Conservation (phyloP, 306 rosid species). For the Benincasa hispida region DNA sequence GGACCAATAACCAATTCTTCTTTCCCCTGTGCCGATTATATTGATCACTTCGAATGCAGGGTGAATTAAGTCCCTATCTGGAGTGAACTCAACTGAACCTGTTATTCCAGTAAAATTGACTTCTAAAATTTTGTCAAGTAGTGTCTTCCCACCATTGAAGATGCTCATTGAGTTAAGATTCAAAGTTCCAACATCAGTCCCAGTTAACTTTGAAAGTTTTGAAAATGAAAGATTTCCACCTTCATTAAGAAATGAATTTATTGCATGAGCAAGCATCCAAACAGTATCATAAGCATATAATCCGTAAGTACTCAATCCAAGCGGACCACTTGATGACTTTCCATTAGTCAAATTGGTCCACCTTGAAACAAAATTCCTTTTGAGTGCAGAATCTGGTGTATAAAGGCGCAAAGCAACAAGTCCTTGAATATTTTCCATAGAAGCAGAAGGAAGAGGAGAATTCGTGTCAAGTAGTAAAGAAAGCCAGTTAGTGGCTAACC, state of each 20-base stretch:
- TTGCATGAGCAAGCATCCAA: conserved; percentile 68
- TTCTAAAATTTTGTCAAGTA: conserved; percentile 35
- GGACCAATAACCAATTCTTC: conserved; percentile 87
- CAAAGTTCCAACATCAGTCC: conserved; percentile 19
- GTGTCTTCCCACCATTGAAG: conserved; percentile 47
- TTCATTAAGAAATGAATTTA: conserved; percentile 57
- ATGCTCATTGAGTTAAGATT: conserved; percentile 60
- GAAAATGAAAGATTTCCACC: conserved; percentile 64
- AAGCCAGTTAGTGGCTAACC: conserved; percentile 79
- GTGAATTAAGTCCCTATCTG: conserved; percentile 37
- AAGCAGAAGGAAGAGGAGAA: conserved; percentile 27
- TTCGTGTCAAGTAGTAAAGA: conserved; percentile 43
- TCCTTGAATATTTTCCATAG: conserved; percentile 54
- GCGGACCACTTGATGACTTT: conserved; percentile 8
- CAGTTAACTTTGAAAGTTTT: conserved; percentile 38
- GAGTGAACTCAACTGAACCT: conserved; percentile 46
- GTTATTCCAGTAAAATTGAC: conserved; percentile 69
- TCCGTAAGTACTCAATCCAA: conserved; percentile 42
- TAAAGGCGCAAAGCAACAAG: conserved; percentile 53
- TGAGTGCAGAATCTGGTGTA: conserved; percentile 56
- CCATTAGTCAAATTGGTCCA: conserved; percentile 68
- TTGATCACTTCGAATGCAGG: conserved; percentile 80
- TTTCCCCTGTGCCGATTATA: conserved; percentile 51
- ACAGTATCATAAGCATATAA: conserved; percentile 86
- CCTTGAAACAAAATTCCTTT: conserved; percentile 50